Conservation (phyloP, 2,329 filamentous ascomycete species). For the Juglanconis juglandina region DNA sequence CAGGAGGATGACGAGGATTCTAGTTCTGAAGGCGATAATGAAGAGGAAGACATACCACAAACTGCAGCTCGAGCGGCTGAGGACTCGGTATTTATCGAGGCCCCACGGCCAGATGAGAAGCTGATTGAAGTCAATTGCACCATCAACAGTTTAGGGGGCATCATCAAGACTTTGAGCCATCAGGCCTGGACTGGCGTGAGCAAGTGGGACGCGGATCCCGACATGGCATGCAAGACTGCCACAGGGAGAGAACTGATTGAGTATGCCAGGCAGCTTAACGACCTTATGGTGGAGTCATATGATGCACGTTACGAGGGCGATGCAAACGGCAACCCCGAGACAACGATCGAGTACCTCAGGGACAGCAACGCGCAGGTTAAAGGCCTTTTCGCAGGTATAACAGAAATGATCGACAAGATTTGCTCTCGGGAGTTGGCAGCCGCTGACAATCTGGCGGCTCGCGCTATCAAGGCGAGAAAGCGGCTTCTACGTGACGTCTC, state of each 20-base stretch:
- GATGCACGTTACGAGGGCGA: neutral
- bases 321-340: neutral
- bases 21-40: neutral
- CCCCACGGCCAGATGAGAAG: neutral
- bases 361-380: neutral
- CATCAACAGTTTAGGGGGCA: constrained; percentile 9
- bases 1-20: neutral
- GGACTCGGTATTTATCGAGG: constrained; percentile 8
- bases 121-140: neutral
- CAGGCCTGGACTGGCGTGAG: constrained; percentile 8
- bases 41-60: neutral
- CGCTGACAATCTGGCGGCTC: neutral
- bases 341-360: constrained; percentile 1
- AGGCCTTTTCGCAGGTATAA: neutral
- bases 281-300: neutral
- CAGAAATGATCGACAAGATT: constrained; percentile 1
- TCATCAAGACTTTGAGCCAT: constrained; percentile 7
- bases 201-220: neutral
- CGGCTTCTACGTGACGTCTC: constrained; percentile 4
- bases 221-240: neutral
- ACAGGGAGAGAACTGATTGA: constrained; percentile 1
- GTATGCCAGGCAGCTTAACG: neutral
- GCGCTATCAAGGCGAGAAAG: neutral
- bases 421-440: neutral
- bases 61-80: neutral